Base-by-base conservation (phyloP, 352 stramenopile genomes). In the Phytophthora capsici region DNA sequence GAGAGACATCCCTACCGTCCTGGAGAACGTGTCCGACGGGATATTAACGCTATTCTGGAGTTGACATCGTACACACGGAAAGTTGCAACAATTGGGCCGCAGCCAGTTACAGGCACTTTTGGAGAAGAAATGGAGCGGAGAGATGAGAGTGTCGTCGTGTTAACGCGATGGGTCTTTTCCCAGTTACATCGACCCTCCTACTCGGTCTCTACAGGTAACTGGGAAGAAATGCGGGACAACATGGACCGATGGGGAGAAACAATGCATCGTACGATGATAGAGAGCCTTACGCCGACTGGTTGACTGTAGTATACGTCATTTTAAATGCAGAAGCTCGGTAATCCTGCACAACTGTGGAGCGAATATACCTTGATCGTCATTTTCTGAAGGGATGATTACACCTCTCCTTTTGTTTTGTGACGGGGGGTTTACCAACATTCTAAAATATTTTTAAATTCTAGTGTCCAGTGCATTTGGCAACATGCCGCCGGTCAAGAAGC, bases 191-290 rank as follows among this genome's bases (percentile, higher is more conserved):
- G 57, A 28, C 67, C 71, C 8, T 57, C 34, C 3, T 79, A 74
- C 47, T 46, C 55, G n/a, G 51, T 79, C 2, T 60, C 63, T 19
- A 53, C 52, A 2, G 17, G 20, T 4, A 62, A 50, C 14, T 77
- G 67, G 71, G 59, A 79, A 20, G 71, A 79, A 30, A 64, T 76
- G 50, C 53, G 58, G 8, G 58, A 74, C 25, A 73, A 77, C 37
- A 71, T 79, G 58, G 67, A 74, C 46, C 63, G 71, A 5, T 79
- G 71, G 71, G 71, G 67, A 23, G 63, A 73, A 58, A 71, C 60
- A 17, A 73, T 77, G 63, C 57, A 69, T 37, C 57, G 63, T 13
- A 57, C 57, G 9, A 78, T 73, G 58, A 48, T 69, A 20, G 65
- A 73, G 40, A 73, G 65, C 19, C 46, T 73, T 8, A 69, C 51